phyloP scores from a whole-genome alignment of 441 rosid genomes.

The Raphanus hybrid region DNA sequence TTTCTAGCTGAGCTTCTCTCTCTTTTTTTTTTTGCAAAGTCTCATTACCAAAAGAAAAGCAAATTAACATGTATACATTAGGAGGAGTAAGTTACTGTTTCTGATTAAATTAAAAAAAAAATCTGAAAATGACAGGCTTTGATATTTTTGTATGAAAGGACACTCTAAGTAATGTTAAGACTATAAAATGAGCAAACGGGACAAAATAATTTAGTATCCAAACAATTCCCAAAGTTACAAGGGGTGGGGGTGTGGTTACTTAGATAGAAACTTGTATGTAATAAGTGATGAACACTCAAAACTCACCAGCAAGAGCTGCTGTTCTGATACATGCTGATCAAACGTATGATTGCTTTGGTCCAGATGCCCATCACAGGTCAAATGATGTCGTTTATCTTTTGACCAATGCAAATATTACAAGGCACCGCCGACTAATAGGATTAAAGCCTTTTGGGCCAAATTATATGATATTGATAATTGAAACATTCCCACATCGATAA shows the following conservation, averaged over 20 bases:
- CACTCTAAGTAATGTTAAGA: slow-evolving; percentile 17
- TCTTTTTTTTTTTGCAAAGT: neutral
- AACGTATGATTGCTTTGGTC: neutral
- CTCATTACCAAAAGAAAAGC: neutral
- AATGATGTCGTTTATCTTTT: no score
- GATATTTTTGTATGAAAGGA: no score
- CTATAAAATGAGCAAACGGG: slow-evolving; percentile 42
- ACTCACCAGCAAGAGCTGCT: slow-evolving; percentile 92
- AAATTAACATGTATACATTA: no score
- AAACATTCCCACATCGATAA: neutral
- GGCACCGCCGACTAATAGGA: no score
- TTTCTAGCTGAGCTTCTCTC: neutral
- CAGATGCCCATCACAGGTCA: neutral
- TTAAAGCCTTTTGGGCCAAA: neutral
- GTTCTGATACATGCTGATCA: slow-evolving; percentile 62
- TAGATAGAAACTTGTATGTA: neutral
- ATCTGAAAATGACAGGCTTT: no score
- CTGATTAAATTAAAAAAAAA: no score
- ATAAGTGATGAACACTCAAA: neutral
- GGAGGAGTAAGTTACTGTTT: no score
- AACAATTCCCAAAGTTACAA: neutral
- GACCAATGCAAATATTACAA: no score
- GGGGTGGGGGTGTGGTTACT: neutral
- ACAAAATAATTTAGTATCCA: slow-evolving; percentile 16
- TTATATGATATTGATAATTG: neutral